phyloP scores from a whole-genome alignment of 805 yeast species.

The Wickerhamomyces chaumierensis region DNA sequence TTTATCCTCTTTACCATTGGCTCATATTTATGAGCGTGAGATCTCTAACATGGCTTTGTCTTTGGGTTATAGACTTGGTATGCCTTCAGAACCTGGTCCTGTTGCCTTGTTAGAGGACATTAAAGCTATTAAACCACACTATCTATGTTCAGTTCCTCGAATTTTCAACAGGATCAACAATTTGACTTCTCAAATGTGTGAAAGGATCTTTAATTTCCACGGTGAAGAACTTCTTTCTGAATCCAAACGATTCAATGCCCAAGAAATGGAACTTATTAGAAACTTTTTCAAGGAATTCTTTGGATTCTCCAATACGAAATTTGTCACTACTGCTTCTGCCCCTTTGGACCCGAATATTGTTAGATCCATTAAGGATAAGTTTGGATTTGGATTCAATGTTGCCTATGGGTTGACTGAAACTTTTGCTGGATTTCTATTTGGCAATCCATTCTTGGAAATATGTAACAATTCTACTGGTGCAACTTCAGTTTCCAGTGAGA shows the following conservation, averaged over 20 bases:
- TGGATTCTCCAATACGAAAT: conserved; percentile 32
- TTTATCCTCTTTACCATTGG: conserved; percentile 39
- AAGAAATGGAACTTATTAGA: conserved; percentile 14
- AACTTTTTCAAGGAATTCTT: conserved; percentile 29
- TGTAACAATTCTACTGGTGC: conserved; percentile 41
- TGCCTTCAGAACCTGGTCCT: conserved; percentile 34
- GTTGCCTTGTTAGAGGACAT: conserved; percentile 46
- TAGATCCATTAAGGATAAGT: conserved; percentile 42
- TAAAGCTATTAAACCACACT: conserved; percentile 37
- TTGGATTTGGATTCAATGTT: conserved; percentile 34
- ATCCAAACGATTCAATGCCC: conserved; percentile 2
- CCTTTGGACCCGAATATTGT: conserved; percentile 55
- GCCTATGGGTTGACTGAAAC: conserved; percentile 70
- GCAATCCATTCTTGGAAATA: conserved; percentile 33
- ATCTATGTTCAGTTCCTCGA: conserved; percentile 48
- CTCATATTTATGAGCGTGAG: conserved; percentile 44
- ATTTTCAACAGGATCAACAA: conserved; percentile 49
- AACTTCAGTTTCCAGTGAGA: conserved; percentile 37
- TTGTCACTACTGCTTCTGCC: conserved; percentile 47
- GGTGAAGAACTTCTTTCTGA: neutral
- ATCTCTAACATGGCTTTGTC: conserved; percentile 27
- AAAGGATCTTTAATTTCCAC: neutral
- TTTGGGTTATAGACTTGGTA: conserved; percentile 27
- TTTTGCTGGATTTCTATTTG: conserved; percentile 41
- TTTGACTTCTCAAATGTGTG: conserved; percentile 29